These are phyloP conservation scores for Oropetium thomaeum DNA, from an alignment of 176 grass and related monocot genomes.

Conservation along the genomic window DNA sequence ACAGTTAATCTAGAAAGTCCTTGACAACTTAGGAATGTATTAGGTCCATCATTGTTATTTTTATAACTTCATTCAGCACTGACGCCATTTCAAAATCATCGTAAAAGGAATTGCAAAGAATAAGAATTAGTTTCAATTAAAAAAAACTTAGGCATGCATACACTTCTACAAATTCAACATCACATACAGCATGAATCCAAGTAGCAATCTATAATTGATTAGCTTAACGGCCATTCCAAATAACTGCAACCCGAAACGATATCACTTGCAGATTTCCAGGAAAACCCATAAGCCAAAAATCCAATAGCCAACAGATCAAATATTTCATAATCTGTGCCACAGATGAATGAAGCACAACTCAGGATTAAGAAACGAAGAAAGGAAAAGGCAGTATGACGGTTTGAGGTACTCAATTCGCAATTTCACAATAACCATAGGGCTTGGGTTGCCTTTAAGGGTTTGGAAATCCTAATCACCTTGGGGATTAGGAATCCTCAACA, in stretches of 20 bases:
- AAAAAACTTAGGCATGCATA: background rate
- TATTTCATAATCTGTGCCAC: background rate
- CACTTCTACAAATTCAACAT: background rate
- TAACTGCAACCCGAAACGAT: background rate
- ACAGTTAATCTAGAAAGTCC: conserved; percentile 6
- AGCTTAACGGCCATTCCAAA: conserved; percentile 15
- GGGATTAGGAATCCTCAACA: background rate
- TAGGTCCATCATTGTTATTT: background rate
- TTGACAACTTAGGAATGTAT: background rate
- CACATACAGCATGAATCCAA: too few relatives aligned
- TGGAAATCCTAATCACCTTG: background rate
- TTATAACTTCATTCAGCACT: conserved; percentile 1
- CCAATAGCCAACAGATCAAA: background rate
- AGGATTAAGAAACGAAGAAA: background rate
- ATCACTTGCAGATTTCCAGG: background rate
- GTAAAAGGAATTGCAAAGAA: conserved; percentile 7
- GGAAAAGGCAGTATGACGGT: background rate
- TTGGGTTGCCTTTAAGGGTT: background rate
- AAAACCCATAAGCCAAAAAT: background rate
- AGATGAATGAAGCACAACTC: conserved; percentile 1
- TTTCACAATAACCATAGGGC: too few relatives aligned
- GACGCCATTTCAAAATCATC: background rate
- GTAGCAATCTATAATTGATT: background rate
- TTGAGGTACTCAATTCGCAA: background rate
- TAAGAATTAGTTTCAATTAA: conserved; percentile 4